Conservation (phyloP, 371 early-diverging fungal genomes). For the Blakeslea trispora region DNA sequence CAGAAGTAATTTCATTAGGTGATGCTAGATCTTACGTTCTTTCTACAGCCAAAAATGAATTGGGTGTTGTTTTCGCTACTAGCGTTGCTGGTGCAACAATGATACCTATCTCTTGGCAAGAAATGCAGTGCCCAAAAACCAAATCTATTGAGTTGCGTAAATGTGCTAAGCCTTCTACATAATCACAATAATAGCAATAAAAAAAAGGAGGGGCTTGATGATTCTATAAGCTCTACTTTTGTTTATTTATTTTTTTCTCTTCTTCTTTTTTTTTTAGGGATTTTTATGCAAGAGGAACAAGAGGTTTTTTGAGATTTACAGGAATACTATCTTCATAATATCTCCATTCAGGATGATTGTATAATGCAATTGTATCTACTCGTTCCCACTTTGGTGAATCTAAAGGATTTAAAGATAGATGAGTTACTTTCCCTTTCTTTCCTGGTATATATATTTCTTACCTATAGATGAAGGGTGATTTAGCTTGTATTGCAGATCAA, state of each 20-base stretch:
- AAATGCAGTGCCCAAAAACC: constrained; percentile 96
- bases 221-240: no score
- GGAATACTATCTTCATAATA: constrained; percentile 43
- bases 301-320: no score
- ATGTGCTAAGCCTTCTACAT: constrained; percentile 83
- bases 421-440: no score
- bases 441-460: no score
- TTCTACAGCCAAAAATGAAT: constrained; percentile 91
- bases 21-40: constrained; percentile 89
- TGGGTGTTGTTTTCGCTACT: constrained; percentile 93
- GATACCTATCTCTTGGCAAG: constrained; percentile 96
- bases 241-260: no score
- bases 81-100: constrained; percentile 88
- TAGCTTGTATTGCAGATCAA: constrained; percentile 31
- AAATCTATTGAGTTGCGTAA: constrained; percentile 84
- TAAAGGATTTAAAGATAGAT: no score
- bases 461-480: constrained; percentile 43
- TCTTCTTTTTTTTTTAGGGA: no score
- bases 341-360: constrained; percentile 53
- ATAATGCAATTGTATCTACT: constrained; percentile 38
- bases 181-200: constrained; percentile 11
- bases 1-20: constrained; percentile 89
- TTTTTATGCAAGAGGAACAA: no score
- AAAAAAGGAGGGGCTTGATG: no score
- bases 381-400: constrained; percentile 47